These are phyloP conservation scores for Ceratobasidium sp. DNA, from an alignment of 1,284 basidiomycete genomes.

Conservation along the genomic window DNA sequence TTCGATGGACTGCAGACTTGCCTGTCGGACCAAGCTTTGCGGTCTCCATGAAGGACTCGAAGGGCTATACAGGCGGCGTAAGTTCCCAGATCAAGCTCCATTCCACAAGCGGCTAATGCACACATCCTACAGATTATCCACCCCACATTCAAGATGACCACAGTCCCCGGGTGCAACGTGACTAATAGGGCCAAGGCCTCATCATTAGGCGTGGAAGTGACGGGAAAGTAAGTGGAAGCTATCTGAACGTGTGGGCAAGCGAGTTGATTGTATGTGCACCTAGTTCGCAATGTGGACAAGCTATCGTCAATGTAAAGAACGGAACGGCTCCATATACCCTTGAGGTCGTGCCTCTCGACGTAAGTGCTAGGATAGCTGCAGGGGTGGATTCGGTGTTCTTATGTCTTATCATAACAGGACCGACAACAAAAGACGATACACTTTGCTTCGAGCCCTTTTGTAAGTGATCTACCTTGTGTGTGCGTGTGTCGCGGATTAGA, in stretches of 20 bases:
- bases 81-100: background rate
- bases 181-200: constrained; percentile 5
- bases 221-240: constrained; percentile 8
- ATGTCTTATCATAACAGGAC: background rate
- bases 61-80: constrained; percentile 22
- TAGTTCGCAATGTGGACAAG: constrained; percentile 21
- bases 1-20: constrained; percentile 20
- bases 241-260: background rate
- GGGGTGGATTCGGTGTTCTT: background rate
- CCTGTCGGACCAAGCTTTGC: constrained; percentile 12
- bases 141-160: background rate
- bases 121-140: constrained; percentile 6
- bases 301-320: constrained; percentile 1
- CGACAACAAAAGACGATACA: constrained; percentile 24
- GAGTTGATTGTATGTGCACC: background rate
- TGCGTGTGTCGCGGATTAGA: background rate
- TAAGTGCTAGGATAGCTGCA: background rate
- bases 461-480: constrained; percentile 3
- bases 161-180: constrained; percentile 1
- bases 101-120: background rate
- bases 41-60: constrained; percentile 28
- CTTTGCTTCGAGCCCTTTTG: constrained; percentile 24
- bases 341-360: constrained; percentile 10
- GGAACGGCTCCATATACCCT: constrained; percentile 23
- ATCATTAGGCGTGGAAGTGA: background rate